Base-by-base conservation (phyloP, 1,284 basidiomycete genomes). In the Cystobasidium slooffiae region DNA sequence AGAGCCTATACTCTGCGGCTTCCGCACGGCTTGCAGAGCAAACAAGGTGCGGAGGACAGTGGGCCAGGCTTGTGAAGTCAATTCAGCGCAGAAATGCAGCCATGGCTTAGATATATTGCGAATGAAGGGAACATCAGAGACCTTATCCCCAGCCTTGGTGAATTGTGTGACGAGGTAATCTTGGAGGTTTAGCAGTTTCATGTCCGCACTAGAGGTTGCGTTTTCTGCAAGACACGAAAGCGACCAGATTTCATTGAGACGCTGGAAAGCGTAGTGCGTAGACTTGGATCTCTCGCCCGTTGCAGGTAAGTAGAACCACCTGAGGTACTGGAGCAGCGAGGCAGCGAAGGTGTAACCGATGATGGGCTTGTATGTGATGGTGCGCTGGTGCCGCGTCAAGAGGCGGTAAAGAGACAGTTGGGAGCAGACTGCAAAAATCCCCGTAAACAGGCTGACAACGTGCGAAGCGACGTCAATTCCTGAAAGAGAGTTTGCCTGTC, bases 151-250 rank as follows among this genome's bases (percentile, higher is more conserved):
- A 43, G 61, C 46, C 44, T 46, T 22, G 14, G 44, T 43, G 37
- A 63, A 63, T 24, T 63, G 61, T 22, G 44, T 46, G 6, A 20
- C 16, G n/a, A 63, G 61, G 18, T 63, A 63, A 8, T 63, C 44
- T 63, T 63, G 44, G 10, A 63, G 8, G 20, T 49, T 63, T 16
- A 63, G 61, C 20, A 63, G 44, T 44, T 63, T 63, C 20, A 63
- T 49, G 44, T 46, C 44, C n/a, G 61, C 61, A 49, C 44, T 63
- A 8, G 61, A 63, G 24, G 61, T 14, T 16, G 44, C 14, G 1
- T 47, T 20, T n/a, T 63, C 46, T 12, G 44, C 61, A 7, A 24
- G 61, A 47, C 46, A 63, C 37, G 61, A 63, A 10, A 63, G 31
- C 14, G 43, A 49, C 61, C 44, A 63, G n/a, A 63, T 8, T 20